Base-by-base conservation (phyloP, 805 yeast genomes). In the Saccharomycopsis olivae region DNA sequence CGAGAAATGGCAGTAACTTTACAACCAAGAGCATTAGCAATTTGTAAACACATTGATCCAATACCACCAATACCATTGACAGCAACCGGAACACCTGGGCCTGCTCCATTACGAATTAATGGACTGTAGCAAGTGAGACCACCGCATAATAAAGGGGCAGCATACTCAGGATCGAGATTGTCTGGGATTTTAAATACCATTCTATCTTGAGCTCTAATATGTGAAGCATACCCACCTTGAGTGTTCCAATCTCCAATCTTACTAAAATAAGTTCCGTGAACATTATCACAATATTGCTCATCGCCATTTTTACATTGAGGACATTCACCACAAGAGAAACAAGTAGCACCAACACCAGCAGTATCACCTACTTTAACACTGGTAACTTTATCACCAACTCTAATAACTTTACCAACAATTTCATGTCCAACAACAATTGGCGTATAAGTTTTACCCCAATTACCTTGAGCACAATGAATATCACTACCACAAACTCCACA, bases 261-360 rank as follows among this genome's bases (percentile, higher is more conserved):
- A 17, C 58, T 44, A 46, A 65, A 61, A 58, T 78, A 81, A 19
- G 89, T 80, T 36, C 61, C 56, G 35, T 65, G 65, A 13, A 46
- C 29, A 10, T 64, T 54, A 8, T 53, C 36, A 62, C 92, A 81
- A 62, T 70, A 72, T 48, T 60, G 66, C 50, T 78, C 79, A 53
- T 74, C 67, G 49, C 62, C 66, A 27, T 53, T 47, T 21, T 64
- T 54, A 66, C 87, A 84, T 51, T 73, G 64, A 37, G 62, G 52
- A 61, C 94, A 84, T n/a, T 70, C 61, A 39, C 65, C 57, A 62
- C 94, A 83, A 31, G 80, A 62, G 42, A 60, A 62, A 20, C 67
- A 64, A 52, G 73, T 76, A 20, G 92, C 89, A 51, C 94, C 94
- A 38, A 81, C 69, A 41, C 89, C 94, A 24, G 81, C 89, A 48